Evolutionary conservation across 805 yeast genomes (phyloP).

Genomic region (Wickerhamomyces chaumierensis): DNA sequence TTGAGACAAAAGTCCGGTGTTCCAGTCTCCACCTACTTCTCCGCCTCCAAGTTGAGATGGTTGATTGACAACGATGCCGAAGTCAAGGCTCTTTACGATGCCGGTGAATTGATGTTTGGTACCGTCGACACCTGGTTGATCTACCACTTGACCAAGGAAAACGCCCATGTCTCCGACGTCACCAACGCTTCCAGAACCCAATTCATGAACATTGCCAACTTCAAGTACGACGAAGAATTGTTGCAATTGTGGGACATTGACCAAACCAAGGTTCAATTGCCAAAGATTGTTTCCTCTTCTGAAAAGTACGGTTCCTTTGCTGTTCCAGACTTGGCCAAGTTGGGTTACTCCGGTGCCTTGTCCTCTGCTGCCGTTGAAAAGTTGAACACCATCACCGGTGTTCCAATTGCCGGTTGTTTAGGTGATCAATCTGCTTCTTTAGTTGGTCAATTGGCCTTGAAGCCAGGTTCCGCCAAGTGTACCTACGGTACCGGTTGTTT

Average conservation of each 20-base stretch:
- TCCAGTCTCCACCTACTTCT: constrained; percentile 84
- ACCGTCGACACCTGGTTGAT: constrained; percentile 93
- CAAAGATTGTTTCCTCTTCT: constrained; percentile 70
- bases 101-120: constrained; percentile 80
- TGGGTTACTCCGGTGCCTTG: constrained; percentile 40
- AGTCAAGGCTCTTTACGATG: constrained; percentile 57
- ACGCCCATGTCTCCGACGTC: constrained; percentile 69
- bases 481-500: constrained; percentile 97
- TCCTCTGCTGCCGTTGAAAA: constrained; percentile 42
- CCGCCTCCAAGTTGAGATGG: constrained; percentile 87
- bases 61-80: constrained; percentile 65
- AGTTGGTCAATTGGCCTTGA: constrained; percentile 84
- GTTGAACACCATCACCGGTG: constrained; percentile 36
- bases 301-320: constrained; percentile 66
- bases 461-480: constrained; percentile 81
- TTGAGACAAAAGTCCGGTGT: constrained; percentile 66
- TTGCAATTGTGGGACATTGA: constrained; percentile 76
- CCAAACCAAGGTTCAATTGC: constrained; percentile 49
- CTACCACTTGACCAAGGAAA: constrained; percentile 66
- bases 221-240: constrained; percentile 65
- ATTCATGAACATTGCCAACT: constrained; percentile 72
- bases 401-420: constrained; percentile 80
- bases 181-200: constrained; percentile 89
- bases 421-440: constrained; percentile 93
- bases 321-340: constrained; percentile 43